Base-by-base conservation (phyloP, 2,329 filamentous ascomycete genomes). In the Nannizzia gypsea region DNA sequence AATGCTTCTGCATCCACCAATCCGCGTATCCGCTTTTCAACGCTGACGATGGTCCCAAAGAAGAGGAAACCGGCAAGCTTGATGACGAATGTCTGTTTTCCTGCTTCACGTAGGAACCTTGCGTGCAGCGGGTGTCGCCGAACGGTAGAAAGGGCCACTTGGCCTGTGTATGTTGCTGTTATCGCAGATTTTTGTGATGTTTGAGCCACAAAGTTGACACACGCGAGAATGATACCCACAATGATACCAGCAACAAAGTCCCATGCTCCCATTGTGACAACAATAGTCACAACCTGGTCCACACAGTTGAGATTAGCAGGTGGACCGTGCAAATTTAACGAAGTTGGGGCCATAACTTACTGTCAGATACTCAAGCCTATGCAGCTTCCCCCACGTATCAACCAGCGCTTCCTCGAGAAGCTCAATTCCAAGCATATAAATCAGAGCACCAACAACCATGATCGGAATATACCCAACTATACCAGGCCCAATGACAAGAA, bases 21-120 rank as follows among this genome's bases (percentile, higher is more conserved):
- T 3, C 80, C 83, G 22, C 91, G 83, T 63, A 97, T 91, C 64
- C 87, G 87, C 63, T 89, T 88, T 72, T 99, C 93, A 0, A 99
- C 92, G 55, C 89, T 90, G 58, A 96, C 92, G 64, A 99, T 96
- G 2, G 91, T 97, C 15, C 93, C 93, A 66, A 99, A 99, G 78
- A 99, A 99, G n/a, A 99, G 82, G 69, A 92, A 97, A 0, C 93
- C 92, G 0, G 88, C 87, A 15, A 99, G 81, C 72, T 97, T 97
- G 68, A 95, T 87, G 56, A 97, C 85, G 61, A 89, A 87, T 36
- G 95, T 93, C 70, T 99, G 93, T 34, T 83, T 82, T 2, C 92
- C 91, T 15, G 93, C 91, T 64, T 92, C 82, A 62, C 86, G 85
- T 3, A 99, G 78, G 69, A 93, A 99, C 61, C 88, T 84, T 62